Evolutionary conservation across 768 basidiomycete species (phyloP).

Genomic region (Lactifluus hygrophoroides): DNA sequence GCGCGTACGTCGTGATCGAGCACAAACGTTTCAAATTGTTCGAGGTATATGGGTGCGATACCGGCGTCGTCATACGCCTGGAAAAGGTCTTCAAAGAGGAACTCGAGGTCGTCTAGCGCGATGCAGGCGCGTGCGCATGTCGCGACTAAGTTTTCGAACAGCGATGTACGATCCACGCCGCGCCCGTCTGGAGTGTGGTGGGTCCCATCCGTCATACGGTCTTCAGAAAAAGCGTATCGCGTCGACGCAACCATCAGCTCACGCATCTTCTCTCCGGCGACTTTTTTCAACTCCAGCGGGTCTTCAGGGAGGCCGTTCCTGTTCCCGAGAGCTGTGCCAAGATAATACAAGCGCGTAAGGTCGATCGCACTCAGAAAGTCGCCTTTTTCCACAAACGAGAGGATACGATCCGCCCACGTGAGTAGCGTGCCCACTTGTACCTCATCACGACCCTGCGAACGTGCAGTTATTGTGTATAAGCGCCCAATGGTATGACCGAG

Average conservation of each 20-base stretch:
- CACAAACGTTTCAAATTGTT: slow-evolving; percentile 74
- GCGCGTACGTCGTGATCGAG: slow-evolving; percentile 61
- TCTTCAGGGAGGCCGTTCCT: slow-evolving; percentile 77
- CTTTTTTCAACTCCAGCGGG: slow-evolving; percentile 41
- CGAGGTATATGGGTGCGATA: slow-evolving; percentile 78
- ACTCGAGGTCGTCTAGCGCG: slow-evolving; percentile 70
- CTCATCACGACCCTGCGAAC: slow-evolving; percentile 49
- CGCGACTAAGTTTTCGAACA: slow-evolving; percentile 83
- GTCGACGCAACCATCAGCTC: slow-evolving; percentile 85
- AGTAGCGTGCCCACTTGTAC: slow-evolving; percentile 77
- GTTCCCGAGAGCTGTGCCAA: slow-evolving; percentile 74
- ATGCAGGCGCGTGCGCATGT: slow-evolving; percentile 74
- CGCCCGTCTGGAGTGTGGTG: slow-evolving; percentile 74
- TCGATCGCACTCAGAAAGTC: slow-evolving; percentile 90
- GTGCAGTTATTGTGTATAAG: slow-evolving; percentile 8
- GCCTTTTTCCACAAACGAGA: slow-evolving; percentile 73
- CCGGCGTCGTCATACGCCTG: slow-evolving; percentile 80
- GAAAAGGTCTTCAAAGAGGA: slow-evolving; percentile 89
- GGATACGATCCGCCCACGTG: slow-evolving; percentile 91
- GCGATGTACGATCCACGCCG: slow-evolving; percentile 83
- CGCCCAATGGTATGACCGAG: background rate
- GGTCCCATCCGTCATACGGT: slow-evolving; percentile 85
- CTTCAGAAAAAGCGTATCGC: slow-evolving; percentile 88
- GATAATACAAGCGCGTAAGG: slow-evolving; percentile 72
- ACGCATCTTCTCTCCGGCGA: slow-evolving; percentile 68